These are phyloP conservation scores for Solanum microdontum DNA, from an alignment of 257 asterid species.

Conservation along the genomic window DNA sequence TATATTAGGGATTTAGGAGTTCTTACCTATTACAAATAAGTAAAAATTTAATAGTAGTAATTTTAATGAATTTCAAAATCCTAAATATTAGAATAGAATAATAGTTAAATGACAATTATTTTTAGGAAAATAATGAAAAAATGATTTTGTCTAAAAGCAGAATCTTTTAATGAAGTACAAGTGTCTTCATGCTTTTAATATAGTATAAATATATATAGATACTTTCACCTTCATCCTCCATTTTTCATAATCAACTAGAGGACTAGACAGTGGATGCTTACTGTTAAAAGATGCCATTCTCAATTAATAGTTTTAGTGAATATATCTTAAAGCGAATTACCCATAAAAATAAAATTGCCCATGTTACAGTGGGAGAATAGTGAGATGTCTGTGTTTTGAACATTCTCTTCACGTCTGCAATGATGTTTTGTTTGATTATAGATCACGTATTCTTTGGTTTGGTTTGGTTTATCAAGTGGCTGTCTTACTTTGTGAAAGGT, in stretches of 20 bases:
- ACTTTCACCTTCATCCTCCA: neutral
- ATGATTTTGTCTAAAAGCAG: neutral
- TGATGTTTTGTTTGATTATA: neutral
- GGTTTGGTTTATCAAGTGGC: neutral
- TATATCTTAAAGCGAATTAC: neutral
- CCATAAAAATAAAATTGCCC: neutral
- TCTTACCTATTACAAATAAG: neutral
- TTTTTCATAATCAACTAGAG: neutral
- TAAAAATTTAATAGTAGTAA: neutral
- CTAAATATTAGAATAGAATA: neutral
- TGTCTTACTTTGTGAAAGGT: constrained; percentile 33
- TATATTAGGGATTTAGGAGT: neutral
- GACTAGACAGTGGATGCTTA: neutral
- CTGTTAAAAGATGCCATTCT: neutral
- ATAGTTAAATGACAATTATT: neutral
- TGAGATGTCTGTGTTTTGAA: neutral
- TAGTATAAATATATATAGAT: neutral
- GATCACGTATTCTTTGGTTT: neutral
- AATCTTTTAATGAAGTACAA: neutral
- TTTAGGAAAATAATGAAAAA: neutral
- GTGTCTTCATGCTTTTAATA: neutral
- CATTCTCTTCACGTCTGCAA: neutral
- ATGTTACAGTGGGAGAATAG: neutral
- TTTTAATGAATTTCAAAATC: too few relatives aligned
- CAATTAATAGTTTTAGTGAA: neutral